These are phyloP conservation scores for Carex kokanica DNA, from an alignment of 176 grass and related monocot species.

Conservation along the genomic window DNA sequence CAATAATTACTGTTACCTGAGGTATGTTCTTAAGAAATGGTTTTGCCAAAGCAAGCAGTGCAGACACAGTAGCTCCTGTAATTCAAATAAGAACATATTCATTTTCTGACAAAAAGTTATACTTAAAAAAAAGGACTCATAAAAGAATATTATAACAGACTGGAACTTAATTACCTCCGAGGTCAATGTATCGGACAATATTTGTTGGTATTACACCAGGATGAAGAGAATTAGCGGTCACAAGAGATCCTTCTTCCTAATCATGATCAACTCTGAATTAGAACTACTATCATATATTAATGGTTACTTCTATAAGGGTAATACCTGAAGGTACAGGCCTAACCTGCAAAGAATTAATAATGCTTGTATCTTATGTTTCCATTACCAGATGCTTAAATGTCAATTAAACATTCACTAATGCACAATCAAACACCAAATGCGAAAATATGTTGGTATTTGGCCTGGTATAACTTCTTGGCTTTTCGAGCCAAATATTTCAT, in stretches of 20 bases:
- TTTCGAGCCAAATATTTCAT: not conserved
- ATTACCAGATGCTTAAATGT: not conserved
- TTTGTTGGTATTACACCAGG: conserved; percentile 63
- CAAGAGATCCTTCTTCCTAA: conserved; percentile 72
- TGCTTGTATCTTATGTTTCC: conserved; percentile 1
- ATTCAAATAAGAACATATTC: conserved; percentile 12
- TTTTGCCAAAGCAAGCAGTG: conserved; percentile 33
- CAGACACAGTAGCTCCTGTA: conserved; percentile 30
- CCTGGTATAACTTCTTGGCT: not conserved
- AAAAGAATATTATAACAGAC: not conserved
- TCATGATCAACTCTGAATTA: conserved; percentile 6
- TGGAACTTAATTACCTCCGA: conserved; percentile 43
- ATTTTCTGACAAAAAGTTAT: conserved; percentile 7
- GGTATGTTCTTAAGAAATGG: conserved; percentile 47
- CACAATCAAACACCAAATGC: not conserved
- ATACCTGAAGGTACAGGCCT: not conserved
- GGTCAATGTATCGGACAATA: conserved; percentile 36
- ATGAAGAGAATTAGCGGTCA: conserved; percentile 74
- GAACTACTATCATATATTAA: not conserved
- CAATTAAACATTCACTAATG: not conserved
- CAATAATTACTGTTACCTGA: conserved; percentile 36
- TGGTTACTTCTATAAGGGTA: not conserved
- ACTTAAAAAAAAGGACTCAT: not conserved
- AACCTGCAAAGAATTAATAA: not conserved
- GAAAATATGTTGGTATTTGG: not conserved